phyloP scores from a whole-genome alignment of 139 green algal genomes.

The Tetraselmis chui region DNA sequence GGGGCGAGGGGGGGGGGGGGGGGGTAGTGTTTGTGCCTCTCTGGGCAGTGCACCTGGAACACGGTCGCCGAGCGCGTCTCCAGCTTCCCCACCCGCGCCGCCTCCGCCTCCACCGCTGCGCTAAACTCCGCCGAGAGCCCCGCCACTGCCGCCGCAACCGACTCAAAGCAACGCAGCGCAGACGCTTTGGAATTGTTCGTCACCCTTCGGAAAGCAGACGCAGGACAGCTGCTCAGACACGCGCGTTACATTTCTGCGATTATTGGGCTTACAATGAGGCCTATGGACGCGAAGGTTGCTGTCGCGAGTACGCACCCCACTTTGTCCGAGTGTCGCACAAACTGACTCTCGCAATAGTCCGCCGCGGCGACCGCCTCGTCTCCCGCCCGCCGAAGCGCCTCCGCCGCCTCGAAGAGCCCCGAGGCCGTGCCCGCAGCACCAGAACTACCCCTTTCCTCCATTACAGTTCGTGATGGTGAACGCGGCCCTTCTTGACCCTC shows the following conservation, averaged over 20 bases:
- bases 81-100: not conserved
- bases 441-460: too few species aligned
- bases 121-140: not conserved
- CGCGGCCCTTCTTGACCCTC: too few species aligned
- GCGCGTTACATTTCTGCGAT: too few species aligned
- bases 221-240: too few species aligned
- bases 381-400: not conserved
- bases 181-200: not conserved
- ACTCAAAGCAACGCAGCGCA: not conserved
- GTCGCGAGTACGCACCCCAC: not conserved
- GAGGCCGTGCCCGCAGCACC: too few species aligned
- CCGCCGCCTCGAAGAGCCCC: too few species aligned
- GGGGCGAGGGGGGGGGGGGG: too few species aligned
- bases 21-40: too few species aligned
- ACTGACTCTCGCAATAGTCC: not conserved
- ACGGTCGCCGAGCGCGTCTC: not conserved
- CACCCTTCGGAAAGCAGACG: too few species aligned
- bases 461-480: too few species aligned
- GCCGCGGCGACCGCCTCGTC: not conserved
- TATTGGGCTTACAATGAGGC: too few species aligned
- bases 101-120: not conserved
- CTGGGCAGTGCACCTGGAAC: not conserved
- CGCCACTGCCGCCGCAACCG: not conserved
- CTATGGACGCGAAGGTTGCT: too few species aligned
- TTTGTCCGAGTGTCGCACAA: not conserved